Percentiles rank a stretch among this genome's conserved stretches.
phyloP scores from a whole-genome alignment of 2,329 filamentous ascomycete genomes.

The Diaporthe vaccinii region DNA sequence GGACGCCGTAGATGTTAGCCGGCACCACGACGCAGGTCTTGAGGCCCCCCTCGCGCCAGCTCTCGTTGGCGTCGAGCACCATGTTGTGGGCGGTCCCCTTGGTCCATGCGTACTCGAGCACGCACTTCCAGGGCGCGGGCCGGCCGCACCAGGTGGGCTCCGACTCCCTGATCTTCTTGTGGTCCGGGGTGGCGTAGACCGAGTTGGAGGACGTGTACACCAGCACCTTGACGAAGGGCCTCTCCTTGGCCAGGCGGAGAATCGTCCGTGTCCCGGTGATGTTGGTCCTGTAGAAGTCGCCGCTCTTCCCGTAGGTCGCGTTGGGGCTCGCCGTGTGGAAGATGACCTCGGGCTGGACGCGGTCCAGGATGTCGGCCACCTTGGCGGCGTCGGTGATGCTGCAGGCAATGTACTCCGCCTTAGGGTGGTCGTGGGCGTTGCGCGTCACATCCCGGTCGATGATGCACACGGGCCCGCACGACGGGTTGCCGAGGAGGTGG shows the following conservation, averaged over 20 bases:
- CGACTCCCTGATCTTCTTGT: slow-evolving; percentile 45
- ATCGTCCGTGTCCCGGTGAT: slow-evolving; percentile 50
- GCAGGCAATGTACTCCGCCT: slow-evolving; percentile 46
- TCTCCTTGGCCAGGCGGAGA: slow-evolving; percentile 44
- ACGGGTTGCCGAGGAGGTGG: slow-evolving; percentile 45
- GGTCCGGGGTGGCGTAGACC: slow-evolving; percentile 47
- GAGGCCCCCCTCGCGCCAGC: slow-evolving; percentile 40
- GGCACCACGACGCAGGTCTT: slow-evolving; percentile 47
- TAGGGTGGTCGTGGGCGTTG: slow-evolving; percentile 45
- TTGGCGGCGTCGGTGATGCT: slow-evolving; percentile 45
- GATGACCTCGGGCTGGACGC: slow-evolving; percentile 47
- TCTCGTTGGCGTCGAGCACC: slow-evolving; percentile 49
- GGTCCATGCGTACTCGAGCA: slow-evolving; percentile 47
- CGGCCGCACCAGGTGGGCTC: slow-evolving; percentile 44
- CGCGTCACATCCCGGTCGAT: slow-evolving; percentile 46
- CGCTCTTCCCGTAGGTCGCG: slow-evolving; percentile 42
- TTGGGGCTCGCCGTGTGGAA: slow-evolving; percentile 52
- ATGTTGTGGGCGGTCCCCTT: slow-evolving; percentile 50
- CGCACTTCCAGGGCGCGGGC: slow-evolving; percentile 25
- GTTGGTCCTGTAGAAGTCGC: slow-evolving; percentile 47
- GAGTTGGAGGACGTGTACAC: slow-evolving; percentile 52
- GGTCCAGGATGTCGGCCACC: slow-evolving; percentile 43
- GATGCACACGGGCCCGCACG: slow-evolving; percentile 45
- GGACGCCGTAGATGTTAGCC: slow-evolving; percentile 52
- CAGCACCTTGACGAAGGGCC: slow-evolving; percentile 45